These are phyloP conservation scores for Neurospora africana DNA, from an alignment of 495 filamentous ascomycete genomes.

Conservation along the genomic window DNA sequence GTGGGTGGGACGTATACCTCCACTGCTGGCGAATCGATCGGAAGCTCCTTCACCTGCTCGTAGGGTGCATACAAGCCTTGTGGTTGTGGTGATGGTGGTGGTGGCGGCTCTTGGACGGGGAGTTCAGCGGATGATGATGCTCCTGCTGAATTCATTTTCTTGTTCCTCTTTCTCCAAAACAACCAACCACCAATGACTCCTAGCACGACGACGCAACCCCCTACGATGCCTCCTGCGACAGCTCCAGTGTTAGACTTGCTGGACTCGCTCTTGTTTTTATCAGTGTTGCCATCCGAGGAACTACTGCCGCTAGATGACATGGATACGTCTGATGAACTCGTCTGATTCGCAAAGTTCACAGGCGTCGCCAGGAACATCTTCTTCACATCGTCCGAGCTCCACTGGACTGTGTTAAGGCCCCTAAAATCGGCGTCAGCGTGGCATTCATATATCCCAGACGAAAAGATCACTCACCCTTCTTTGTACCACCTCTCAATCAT, in stretches of 20 bases:
- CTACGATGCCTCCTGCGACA: not conserved
- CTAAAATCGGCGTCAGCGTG: not conserved
- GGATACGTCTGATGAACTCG: not conserved
- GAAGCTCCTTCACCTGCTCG: not conserved
- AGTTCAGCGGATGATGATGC: not conserved
- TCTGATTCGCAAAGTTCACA: not conserved
- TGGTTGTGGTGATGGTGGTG: not conserved
- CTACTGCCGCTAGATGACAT: not conserved
- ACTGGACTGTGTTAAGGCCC: not conserved
- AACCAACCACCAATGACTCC: not conserved
- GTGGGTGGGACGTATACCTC: not conserved
- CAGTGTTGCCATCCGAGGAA: not conserved
- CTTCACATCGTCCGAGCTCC: not conserved
- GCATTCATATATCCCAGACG: not conserved
- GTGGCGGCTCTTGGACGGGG: not conserved
- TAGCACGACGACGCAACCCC: not conserved
- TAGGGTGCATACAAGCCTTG: not conserved
- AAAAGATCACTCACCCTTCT: not conserved
- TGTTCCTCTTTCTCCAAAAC: not conserved
- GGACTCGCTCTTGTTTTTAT: not conserved
- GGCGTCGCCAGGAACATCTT: not conserved
- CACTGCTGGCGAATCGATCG: not conserved
- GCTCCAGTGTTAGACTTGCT: not conserved
- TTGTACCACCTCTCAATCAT: slow-evolving; percentile 7
- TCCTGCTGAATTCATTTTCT: not conserved